Evolutionary conservation across 768 basidiomycete species (phyloP).

Genomic region (Stropharia rugosoannulata): DNA sequence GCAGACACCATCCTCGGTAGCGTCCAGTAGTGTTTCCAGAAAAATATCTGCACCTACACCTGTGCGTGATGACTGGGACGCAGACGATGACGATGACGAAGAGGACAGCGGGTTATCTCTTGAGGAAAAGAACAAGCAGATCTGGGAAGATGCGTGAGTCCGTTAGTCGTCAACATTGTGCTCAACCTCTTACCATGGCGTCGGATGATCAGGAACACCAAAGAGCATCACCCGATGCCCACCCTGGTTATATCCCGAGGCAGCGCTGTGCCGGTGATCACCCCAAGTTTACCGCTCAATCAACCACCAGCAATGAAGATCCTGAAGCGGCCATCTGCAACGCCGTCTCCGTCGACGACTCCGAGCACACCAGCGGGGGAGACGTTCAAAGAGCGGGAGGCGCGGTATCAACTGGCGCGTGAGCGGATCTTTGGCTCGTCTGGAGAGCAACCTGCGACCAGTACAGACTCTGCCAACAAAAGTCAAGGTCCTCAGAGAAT

Average conservation of each 20-base stretch:
- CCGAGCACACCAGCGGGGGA: conserved; percentile 24
- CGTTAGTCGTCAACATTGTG: conserved; percentile 6
- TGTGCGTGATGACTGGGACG: conserved; percentile 58
- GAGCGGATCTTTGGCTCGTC: conserved; percentile 64
- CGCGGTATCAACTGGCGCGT: conserved; percentile 70
- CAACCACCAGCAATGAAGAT: conserved; percentile 64
- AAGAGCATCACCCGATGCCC: conserved; percentile 67
- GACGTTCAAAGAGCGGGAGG: conserved; percentile 65
- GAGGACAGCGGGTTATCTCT: conserved; percentile 17
- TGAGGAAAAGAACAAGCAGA: conserved; percentile 44
- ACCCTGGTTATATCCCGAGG: conserved; percentile 45
- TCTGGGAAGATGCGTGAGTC: conserved; percentile 70
- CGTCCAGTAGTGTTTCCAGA: conserved; percentile 9
- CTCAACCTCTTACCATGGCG: neutral
- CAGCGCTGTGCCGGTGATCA: conserved; percentile 29
- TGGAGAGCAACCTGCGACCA: conserved; percentile 7
- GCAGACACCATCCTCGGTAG: conserved; percentile 6
- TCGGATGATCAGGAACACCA: conserved; percentile 45
- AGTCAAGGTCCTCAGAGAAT: conserved; percentile 6
- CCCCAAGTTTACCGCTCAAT: conserved; percentile 45
- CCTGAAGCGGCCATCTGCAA: conserved; percentile 63
- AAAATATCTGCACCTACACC: conserved; percentile 10
- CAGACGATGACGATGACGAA: conserved; percentile 47
- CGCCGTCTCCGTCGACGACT: conserved; percentile 25
- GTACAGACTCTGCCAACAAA: conserved; percentile 1